Base-by-base conservation (phyloP, 2,329 filamentous ascomycete genomes). In the Sporothrix luriei region DNA sequence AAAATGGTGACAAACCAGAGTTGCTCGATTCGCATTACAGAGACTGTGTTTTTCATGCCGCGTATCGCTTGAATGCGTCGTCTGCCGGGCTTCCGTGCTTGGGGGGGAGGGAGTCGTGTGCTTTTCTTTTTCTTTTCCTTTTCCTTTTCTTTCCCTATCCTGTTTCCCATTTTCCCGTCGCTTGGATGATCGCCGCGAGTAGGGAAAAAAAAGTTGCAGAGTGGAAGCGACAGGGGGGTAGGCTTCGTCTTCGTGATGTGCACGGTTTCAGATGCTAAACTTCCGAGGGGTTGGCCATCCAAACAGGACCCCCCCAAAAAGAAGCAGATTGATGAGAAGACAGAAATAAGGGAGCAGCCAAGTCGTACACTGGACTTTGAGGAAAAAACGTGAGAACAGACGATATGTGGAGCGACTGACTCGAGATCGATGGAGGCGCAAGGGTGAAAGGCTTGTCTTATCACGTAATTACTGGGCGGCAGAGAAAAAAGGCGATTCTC, bases 191-290 rank as follows among this genome's bases (percentile, higher is more conserved):
- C 66, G 11, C 52, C 7, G 33, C 43, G 0, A 33, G 55, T 4
- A 43, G 33, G 19, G 16, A 16, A 16, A 7, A 14, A 46, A 43
- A 19, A 6, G 21, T 9, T 9, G 40, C 16, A 24, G 49, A 11
- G 29, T 11, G 26, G 49, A 24, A 59, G 26, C 43, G 38, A 26
- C 19, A 33, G 21, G 24, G 52, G 54, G 21, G 66, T 49, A 54
- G 66, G n/a, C 26, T 59, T 38, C 1, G n/a, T n/a, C 26, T 59
- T 38, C 2, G 29, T 38, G 62, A 68, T 61, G 16, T 48, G 33
- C 73, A 46, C 70, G 54, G 49, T 61, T 69, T 61, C 51, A 65
- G 70, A 71, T 71, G 40, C 61, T 68, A 71, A 68, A 69, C 70
- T 48, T 40, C 48, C 46, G 33, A 64, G 40, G 52, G 29, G 3